Evolutionary conservation across 1,284 basidiomycete species (phyloP), one percentile per base, ranked within the genome.

Genomic region (Ceratobasidium sp.): DNA sequence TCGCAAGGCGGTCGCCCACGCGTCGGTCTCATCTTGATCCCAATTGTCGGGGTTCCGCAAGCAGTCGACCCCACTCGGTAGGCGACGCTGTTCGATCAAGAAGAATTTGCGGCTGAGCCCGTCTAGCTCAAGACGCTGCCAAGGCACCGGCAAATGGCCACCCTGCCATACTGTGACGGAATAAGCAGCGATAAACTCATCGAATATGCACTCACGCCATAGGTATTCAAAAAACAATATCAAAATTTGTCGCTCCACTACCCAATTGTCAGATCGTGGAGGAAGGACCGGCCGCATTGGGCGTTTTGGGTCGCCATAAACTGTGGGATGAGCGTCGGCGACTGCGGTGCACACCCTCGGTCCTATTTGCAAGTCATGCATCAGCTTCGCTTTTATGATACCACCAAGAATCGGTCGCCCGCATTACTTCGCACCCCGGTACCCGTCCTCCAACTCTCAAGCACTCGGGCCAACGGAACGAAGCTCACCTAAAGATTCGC

Each of bases 221-320:
- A 61, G 57, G n/a, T 61, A 61, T 9, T 40, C 57, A 19, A 61
- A 61, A 9, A 61, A 61, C 37, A 40, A 29, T 17, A n/a, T 61
- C 11, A 61, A n/a, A 37, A 19, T 61, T 5, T 40, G 15, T 19
- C 57, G 32, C 25, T 61, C 57, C 17, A 40, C 8, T 7, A 61
- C 13, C 57, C 57, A 61, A 40, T 61, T 19, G 34, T 40, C 9
- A 1, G 57, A 61, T 19, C 34, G 57, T n/a, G 57, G 34, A 9
- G 57, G 57, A 8, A 61, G 57, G 2, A 40, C 13, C 32, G 57
- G 57, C 17, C 57, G 34, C 57, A 61, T 61, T n/a, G 40, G 19
- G 25, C 37, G 1, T n/a, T 40, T n/a, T 19, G 57, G 15, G 9
- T 61, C 57, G 8, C 57, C 57, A 40, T n/a, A 19, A 37, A 40